A percentile compares a stretch with the other conserved stretches of the same genome.
Evolutionary conservation across 2,329 filamentous ascomycete species (phyloP).

Genomic region (Colletotrichum sp.): DNA sequence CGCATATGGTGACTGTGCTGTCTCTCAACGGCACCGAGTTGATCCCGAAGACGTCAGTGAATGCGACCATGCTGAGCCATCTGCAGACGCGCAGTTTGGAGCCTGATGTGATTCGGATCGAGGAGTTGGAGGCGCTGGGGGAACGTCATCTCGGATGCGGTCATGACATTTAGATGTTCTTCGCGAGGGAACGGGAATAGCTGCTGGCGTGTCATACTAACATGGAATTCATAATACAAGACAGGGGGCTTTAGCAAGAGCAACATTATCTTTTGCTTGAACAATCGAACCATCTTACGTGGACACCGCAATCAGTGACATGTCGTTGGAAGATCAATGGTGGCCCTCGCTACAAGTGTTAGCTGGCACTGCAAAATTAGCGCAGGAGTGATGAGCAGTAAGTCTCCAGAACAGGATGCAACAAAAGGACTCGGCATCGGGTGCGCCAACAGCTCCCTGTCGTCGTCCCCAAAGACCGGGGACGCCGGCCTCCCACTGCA

Average conservation of each 20-base stretch:
- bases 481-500: background rate
- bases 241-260: too few relatives aligned
- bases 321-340: background rate
- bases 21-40: slow-evolving; percentile 33
- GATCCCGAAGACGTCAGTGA: slow-evolving; percentile 33
- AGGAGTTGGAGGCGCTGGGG: slow-evolving; percentile 37
- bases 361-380: background rate
- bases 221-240: background rate
- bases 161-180: slow-evolving; percentile 27
- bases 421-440: background rate
- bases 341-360: background rate
- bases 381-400: background rate
- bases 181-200: background rate
- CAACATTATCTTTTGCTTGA: too few relatives aligned
- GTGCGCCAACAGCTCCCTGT: background rate
- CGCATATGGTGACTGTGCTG: slow-evolving; percentile 34
- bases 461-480: background rate
- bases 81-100: slow-evolving; percentile 23
- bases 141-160: slow-evolving; percentile 40
- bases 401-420: background rate
- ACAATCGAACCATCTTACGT: background rate
- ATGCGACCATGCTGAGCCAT: slow-evolving; percentile 26
- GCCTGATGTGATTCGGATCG: slow-evolving; percentile 27
- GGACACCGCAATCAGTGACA: background rate
- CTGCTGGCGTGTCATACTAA: background rate